phyloP scores from a whole-genome alignment of 2,329 filamentous ascomycete species.

The Aspergillus pseudotamarii region DNA sequence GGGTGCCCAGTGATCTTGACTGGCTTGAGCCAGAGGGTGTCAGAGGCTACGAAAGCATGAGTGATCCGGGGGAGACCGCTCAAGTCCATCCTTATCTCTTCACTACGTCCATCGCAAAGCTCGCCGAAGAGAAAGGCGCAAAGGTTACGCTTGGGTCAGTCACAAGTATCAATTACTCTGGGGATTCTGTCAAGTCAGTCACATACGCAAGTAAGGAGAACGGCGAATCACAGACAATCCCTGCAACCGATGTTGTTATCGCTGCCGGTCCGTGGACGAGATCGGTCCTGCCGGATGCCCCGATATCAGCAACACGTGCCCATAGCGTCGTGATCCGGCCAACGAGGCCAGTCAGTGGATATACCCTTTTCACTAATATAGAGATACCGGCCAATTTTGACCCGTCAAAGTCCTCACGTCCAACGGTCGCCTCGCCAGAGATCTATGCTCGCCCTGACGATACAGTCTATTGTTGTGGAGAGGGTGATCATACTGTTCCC shows the following conservation, averaged over 20 bases:
- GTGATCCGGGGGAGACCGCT: conserved; percentile 75
- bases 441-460: conserved; percentile 89
- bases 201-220: conserved; percentile 61
- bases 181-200: conserved; percentile 62
- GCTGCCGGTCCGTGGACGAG: conserved; percentile 66
- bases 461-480: conserved; percentile 92
- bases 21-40: conserved; percentile 76
- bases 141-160: conserved; percentile 71
- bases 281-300: conserved; percentile 55
- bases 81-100: conserved; percentile 94
- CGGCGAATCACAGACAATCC: conserved; percentile 51
- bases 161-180: conserved; percentile 63
- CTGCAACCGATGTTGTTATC: conserved; percentile 62
- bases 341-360: conserved; percentile 52
- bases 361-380: conserved; percentile 77
- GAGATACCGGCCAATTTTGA: conserved; percentile 66
- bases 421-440: conserved; percentile 76
- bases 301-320: conserved; percentile 63
- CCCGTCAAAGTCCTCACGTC: conserved; percentile 52
- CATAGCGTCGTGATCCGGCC: conserved; percentile 66
- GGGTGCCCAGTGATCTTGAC: conserved; percentile 76
- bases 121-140: conserved; percentile 71
- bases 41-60: conserved; percentile 79
- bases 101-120: conserved; percentile 77
- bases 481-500: conserved; percentile 75